Percentiles rank a stretch among this genome's conserved stretches.
Conservation (phyloP, 1,284 basidiomycete genomes). For the Sparassis latifolia region DNA sequence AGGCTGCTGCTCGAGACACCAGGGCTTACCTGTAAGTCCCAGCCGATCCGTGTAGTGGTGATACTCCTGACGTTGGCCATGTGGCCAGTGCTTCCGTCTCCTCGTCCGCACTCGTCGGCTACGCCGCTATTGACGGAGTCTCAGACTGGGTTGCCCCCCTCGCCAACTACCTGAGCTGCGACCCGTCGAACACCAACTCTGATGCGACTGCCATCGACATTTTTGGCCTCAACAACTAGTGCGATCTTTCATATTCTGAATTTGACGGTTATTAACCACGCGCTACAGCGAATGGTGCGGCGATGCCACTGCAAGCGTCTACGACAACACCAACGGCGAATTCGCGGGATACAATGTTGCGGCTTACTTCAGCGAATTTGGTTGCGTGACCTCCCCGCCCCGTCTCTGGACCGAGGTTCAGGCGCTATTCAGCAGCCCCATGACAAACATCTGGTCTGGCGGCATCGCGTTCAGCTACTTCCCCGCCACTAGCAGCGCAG, state of each 20-base stretch:
- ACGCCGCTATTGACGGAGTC: constrained; percentile 79
- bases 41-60: background rate
- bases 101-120: constrained; percentile 72
- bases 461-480: constrained; percentile 89
- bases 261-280: background rate
- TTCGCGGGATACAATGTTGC: constrained; percentile 71
- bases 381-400: constrained; percentile 60
- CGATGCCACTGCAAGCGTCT: constrained; percentile 45
- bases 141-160: constrained; percentile 61
- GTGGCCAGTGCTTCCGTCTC: constrained; percentile 40
- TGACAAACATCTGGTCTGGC: constrained; percentile 81
- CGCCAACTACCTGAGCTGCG: constrained; percentile 80
- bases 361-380: constrained; percentile 90
- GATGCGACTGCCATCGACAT: constrained; percentile 72
- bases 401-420: constrained; percentile 79
- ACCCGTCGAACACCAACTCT: constrained; percentile 44
- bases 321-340: constrained; percentile 44
- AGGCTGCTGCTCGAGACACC: constrained; percentile 85
- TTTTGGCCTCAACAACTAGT: constrained; percentile 81
- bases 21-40: constrained; percentile 73
- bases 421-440: constrained; percentile 66
- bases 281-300: constrained; percentile 73
- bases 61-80: background rate
- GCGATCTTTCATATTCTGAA: constrained; percentile 10
- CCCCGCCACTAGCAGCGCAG: constrained; percentile 56